Evolutionary conservation across 2,329 filamentous ascomycete genomes (phyloP), one percentile per base, ranked within the genome.

Genomic region (Coniochaeta sp.): DNA sequence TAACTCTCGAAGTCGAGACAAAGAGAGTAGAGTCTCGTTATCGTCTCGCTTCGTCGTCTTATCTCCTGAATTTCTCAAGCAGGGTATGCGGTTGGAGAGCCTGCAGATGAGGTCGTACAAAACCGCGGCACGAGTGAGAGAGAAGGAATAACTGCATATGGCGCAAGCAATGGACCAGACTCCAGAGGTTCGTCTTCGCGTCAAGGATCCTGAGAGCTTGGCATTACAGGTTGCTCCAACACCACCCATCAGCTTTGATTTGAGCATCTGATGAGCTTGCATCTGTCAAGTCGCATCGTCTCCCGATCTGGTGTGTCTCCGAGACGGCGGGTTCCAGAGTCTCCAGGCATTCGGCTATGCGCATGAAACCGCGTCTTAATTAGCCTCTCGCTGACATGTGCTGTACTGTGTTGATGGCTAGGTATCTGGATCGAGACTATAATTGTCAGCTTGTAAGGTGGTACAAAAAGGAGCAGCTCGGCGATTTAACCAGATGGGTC

Each of bases 71-170:
- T n/a, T n/a, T n/a, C n/a, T n/a, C n/a, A n/a, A n/a, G n/a, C n/a
- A n/a, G n/a, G n/a, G n/a, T 14, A 42, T 42, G 38, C n/a, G 10
- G 38, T 26, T 26, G 20, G 38, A 6, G 38, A 26, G 38, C 9
- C 38, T 42, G 38, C 38, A 42, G 38, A 5, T 42, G 38, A 42
- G 38, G 38, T 42, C 38, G 38, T 26, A 42, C 38, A 42, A n/a
- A 42, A 9, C 18, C n/a, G 38, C 38, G 33, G 33, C 16, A 22
- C 33, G 33, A 38, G 16, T 38, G 10, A 26, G 38, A 42, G 20
- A 24, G 38, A 22, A 22, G 38, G 26, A 22, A 42, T 26, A 24
- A 26, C 38, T 24, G 38, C 38, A 42, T 42, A 42, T 42, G 38
- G 38, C n/a, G n/a, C 38, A 24, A 42, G 38, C 38, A 24, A 38